phyloP scores from a whole-genome alignment of 352 stramenopile species.

The Globisporangium cystogenes region DNA sequence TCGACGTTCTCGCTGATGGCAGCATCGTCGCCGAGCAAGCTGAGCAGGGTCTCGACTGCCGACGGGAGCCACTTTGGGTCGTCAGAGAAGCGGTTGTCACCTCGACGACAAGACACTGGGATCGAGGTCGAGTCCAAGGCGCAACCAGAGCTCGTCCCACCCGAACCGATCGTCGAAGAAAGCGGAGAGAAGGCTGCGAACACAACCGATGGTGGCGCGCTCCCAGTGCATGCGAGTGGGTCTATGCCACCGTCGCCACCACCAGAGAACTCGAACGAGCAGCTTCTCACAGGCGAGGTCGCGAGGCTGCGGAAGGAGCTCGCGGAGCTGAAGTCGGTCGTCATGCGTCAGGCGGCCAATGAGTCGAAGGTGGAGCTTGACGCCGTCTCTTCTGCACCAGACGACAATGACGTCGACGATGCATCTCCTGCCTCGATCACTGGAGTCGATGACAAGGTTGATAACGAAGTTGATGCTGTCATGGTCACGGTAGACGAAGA shows the following conservation, averaged over 20 bases:
- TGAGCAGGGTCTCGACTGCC: constrained; percentile 1
- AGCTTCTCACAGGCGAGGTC: constrained; percentile 25
- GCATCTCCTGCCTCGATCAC: neutral
- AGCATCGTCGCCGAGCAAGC: constrained; percentile 3
- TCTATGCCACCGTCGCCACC: neutral
- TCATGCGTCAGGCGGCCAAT: neutral
- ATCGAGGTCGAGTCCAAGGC: neutral
- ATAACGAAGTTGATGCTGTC: no score
- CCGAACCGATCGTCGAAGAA: constrained; percentile 5
- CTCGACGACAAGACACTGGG: constrained; percentile 4
- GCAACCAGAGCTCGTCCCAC: neutral
- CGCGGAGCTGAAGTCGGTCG: neutral
- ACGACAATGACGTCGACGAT: neutral
- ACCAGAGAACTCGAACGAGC: constrained; percentile 20
- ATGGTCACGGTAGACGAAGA: no score
- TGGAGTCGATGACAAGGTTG: no score
- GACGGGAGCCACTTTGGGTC: neutral
- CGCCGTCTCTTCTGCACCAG: neutral
- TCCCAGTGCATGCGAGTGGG: no score
- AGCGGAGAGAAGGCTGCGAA: neutral
- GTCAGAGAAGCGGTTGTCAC: neutral
- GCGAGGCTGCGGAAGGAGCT: constrained; percentile 26
- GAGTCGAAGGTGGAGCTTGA: neutral
- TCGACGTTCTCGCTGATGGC: constrained; percentile 10
- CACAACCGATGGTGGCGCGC: neutral